These are phyloP conservation scores for Raffaelea ambrosiae DNA, from an alignment of 2,329 filamentous ascomycete species.

Conservation along the genomic window DNA sequence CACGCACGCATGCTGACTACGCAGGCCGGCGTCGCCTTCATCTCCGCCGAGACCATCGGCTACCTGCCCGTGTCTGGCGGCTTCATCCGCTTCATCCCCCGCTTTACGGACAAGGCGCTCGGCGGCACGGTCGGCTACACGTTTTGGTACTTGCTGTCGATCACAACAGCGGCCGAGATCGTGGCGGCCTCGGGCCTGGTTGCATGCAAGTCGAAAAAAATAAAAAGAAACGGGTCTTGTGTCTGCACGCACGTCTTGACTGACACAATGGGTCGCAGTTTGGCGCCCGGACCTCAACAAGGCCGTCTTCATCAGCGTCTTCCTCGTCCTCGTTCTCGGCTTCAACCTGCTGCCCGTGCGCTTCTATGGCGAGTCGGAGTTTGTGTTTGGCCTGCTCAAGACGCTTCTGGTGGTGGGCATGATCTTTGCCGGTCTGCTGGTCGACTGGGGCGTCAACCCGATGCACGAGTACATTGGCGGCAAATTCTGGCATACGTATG, in stretches of 20 bases:
- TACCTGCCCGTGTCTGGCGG: conserved; percentile 2
- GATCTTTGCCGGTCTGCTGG: conserved; percentile 49
- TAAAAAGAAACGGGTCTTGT: no score
- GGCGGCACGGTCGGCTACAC: conserved; percentile 3
- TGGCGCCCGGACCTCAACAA: conserved; percentile 3
- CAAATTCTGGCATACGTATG: conserved; percentile 51
- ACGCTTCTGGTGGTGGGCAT: conserved; percentile 39
- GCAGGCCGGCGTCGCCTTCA: not conserved
- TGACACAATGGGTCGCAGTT: no score
- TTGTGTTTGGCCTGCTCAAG: conserved; percentile 25
- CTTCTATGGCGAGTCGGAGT: conserved; percentile 10
- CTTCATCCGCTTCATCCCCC: conserved; percentile 1
- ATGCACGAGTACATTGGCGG: conserved; percentile 47
- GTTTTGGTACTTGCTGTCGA: conserved; percentile 2
- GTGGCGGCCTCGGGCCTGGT: conserved; percentile 1
- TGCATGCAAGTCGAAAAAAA: not conserved
- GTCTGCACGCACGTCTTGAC: no score
- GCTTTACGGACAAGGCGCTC: conserved; percentile 1
- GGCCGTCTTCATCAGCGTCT: conserved; percentile 2
- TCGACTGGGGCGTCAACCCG: conserved; percentile 50
- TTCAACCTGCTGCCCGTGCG: conserved; percentile 24
- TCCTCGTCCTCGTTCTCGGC: not conserved
- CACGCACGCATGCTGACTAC: not conserved
- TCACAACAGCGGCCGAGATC: conserved; percentile 2
- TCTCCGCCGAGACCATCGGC: conserved; percentile 3